Conservation (phyloP, 495 filamentous ascomycete species). For the Parathielavia appendiculata region DNA sequence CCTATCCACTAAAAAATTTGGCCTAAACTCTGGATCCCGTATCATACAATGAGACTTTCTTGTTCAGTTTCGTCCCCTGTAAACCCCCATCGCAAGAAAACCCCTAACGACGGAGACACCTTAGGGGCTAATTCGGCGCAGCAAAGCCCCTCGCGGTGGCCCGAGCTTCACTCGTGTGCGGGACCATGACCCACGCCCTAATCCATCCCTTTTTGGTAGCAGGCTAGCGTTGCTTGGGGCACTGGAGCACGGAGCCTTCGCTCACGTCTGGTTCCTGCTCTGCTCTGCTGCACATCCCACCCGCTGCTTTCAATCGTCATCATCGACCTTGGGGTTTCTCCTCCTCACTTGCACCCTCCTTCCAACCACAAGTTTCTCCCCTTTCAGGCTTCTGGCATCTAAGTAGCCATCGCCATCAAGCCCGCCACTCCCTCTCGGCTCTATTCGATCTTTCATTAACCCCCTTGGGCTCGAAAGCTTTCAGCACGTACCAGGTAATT, state of each 20-base stretch:
- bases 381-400: constrained; percentile 19
- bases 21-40: too few relatives aligned
- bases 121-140: background rate
- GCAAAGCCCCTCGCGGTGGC: background rate
- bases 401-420: constrained; percentile 17
- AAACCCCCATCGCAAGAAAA: too few relatives aligned
- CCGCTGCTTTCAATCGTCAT: constrained; percentile 26
- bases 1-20: too few relatives aligned
- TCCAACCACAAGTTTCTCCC: constrained; percentile 12
- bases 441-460: constrained; percentile 36
- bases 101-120: too few relatives aligned
- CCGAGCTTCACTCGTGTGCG: background rate
- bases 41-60: too few relatives aligned
- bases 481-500: constrained; percentile 13
- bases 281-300: constrained; percentile 18
- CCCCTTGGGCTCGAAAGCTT: constrained; percentile 27
- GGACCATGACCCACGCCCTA: constrained; percentile 1
- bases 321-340: constrained; percentile 24
- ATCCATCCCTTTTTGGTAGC: constrained; percentile 3
- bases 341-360: constrained; percentile 31
- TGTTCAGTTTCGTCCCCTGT: too few relatives aligned
- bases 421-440: constrained; percentile 29
- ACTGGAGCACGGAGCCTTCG: constrained; percentile 8
- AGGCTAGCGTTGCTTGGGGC: constrained; percentile 6
- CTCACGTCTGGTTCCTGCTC: constrained; percentile 18